Evolutionary conservation across 78 protist species (phyloP), one percentile per base, ranked within the genome.

Genomic region (Dictyostelium brefeldianum): DNA sequence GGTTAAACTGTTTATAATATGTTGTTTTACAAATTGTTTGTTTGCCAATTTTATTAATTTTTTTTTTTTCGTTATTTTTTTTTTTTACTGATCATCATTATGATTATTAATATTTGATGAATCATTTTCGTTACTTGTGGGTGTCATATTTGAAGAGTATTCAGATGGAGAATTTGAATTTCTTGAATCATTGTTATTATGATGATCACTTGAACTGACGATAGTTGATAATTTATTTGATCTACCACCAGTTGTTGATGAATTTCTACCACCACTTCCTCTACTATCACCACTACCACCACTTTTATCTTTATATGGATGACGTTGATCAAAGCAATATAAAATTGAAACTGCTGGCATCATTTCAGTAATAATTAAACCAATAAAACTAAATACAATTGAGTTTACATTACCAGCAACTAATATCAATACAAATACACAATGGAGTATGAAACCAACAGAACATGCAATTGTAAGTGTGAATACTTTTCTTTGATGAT

Each of bases 311-410:
- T 67, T 25, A 51, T 51, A 51, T 51, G 56, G 56, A 67, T 31
- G 7, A 67, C 75, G 75, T 67, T 67, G 75, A 31, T 67, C 75
- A 15, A 67, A 67, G 6, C 50, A 67, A 22, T 15, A 67, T 31
- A 67, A 67, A 5, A 67, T 67, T 7, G 43, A 27, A 31, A 31
- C 9, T 0, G 71, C 71, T 12, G 84, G 84, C 9, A 79, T 56
- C 3, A 56, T 20, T 56, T 79, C 84, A 11, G 84, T 79, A n/a
- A 79, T 18, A 31, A 79, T 36, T 20, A 79, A 56, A 56, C 67
- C 25, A 56, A 79, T 36, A 22, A 51, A 56, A 22, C 59, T 56
- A 17, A 79, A 79, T 18, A 41, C 14, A 17, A 79, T 79, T 22
- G 69, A 46, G 5, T 25, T 36, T 36, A 41, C 64, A 36, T 51